Evolutionary conservation across 176 grass and related monocot species (phyloP).

Genomic region (Guadua angustifolia): DNA sequence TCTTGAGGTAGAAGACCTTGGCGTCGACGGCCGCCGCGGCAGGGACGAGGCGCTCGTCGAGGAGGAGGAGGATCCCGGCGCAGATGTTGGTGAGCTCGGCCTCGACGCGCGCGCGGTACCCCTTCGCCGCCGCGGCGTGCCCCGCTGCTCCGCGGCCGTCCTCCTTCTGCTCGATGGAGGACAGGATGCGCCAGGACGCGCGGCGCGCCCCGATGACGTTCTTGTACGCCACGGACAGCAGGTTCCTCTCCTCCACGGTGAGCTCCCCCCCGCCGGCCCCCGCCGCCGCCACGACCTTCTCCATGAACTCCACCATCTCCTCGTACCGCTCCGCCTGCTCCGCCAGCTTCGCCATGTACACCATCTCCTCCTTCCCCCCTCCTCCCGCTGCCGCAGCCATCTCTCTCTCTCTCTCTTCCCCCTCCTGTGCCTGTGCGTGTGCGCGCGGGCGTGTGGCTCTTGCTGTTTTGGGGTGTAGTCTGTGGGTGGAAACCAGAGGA

Average conservation of each 20-base stretch:
- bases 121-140: conserved; percentile 60
- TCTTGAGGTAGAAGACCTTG: conserved; percentile 98
- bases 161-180: conserved; percentile 99
- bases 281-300: conserved; percentile 70
- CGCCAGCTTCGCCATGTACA: conserved; percentile 95
- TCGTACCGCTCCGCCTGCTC: conserved; percentile 99
- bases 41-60: conserved; percentile 75
- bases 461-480: conserved; percentile 14
- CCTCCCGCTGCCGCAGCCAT: conserved; percentile 49
- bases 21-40: conserved; percentile 62
- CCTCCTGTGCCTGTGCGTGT: background rate
- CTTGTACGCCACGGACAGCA: conserved; percentile 97
- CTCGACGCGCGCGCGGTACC: conserved; percentile 83
- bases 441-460: conserved; percentile 33
- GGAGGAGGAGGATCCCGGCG: conserved; percentile 82
- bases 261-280: conserved; percentile 59
- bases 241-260: conserved; percentile 94
- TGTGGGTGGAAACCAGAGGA: conserved; percentile 11
- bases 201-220: conserved; percentile 95
- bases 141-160: conserved; percentile 68
- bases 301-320: conserved; percentile 99
- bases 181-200: conserved; percentile 95
- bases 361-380: conserved; percentile 71
- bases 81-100: conserved; percentile 82
- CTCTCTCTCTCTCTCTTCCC: background rate